A percentile compares a stretch with the other conserved stretches of the same genome.
These are phyloP conservation scores for Mycena chlorophos DNA, from an alignment of 768 basidiomycete species.

Conservation along the genomic window DNA sequence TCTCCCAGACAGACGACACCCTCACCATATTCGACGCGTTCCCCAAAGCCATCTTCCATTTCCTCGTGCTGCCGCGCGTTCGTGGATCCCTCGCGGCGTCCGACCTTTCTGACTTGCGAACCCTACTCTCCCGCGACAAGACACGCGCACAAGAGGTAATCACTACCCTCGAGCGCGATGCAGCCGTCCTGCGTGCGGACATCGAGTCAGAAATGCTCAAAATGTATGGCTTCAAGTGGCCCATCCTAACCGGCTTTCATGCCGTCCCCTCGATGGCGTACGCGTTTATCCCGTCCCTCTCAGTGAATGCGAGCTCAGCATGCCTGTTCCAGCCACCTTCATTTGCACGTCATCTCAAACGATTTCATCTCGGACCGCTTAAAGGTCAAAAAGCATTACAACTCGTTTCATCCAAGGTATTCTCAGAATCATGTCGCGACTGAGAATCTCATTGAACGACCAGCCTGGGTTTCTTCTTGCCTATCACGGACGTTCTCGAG, in stretches of 20 bases:
- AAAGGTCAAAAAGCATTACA: slow-evolving; percentile 90
- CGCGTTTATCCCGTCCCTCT: slow-evolving; percentile 29
- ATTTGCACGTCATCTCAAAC: slow-evolving; percentile 82
- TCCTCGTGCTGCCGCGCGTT: slow-evolving; percentile 77
- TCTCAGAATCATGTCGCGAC: no score
- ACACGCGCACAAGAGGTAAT: slow-evolving; percentile 56
- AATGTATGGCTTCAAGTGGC: slow-evolving; percentile 75
- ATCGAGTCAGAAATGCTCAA: slow-evolving; percentile 80
- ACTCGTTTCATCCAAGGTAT: slow-evolving; percentile 88
- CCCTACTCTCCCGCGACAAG: slow-evolving; percentile 57
- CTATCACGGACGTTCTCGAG: slow-evolving; percentile 70
- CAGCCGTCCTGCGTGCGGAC: slow-evolving; percentile 52
- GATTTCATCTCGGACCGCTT: slow-evolving; percentile 69
- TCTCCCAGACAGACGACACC: slow-evolving; percentile 53
- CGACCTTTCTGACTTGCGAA: slow-evolving; percentile 54
- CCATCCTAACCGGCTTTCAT: slow-evolving; percentile 82
- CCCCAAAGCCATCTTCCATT: slow-evolving; percentile 86
- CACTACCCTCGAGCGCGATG: slow-evolving; percentile 53
- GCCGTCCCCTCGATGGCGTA: slow-evolving; percentile 84
- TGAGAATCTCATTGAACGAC: no score
- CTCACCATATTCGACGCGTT: slow-evolving; percentile 74
- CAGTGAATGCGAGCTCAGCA: slow-evolving; percentile 5
- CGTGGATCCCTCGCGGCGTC: slow-evolving; percentile 30
- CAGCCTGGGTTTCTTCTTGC: slow-evolving; percentile 80
- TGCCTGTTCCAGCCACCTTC: slow-evolving; percentile 62